Evolutionary conservation across 495 filamentous ascomycete genomes (phyloP), one percentile per base, ranked within the genome.

Genomic region (Aspergillus homomorphus): DNA sequence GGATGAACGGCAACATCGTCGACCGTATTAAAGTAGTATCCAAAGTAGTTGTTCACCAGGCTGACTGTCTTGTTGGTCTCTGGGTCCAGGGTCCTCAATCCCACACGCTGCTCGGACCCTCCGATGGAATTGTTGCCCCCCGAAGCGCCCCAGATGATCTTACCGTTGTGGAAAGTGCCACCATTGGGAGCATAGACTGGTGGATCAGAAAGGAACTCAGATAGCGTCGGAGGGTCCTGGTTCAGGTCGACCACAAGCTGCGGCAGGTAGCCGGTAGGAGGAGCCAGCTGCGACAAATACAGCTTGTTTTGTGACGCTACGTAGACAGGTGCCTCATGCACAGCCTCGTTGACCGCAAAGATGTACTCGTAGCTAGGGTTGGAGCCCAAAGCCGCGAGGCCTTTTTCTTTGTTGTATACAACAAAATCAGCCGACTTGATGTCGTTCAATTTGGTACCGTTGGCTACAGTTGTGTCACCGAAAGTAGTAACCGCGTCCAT

Each of bases 261-360:
- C 0, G 66, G 63, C 10, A 70, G 61, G 38, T 60, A 64, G 19
- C 65, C 64, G 22, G 45, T 65, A 60, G 69, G 63, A 62, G 70
- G 64, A 62, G 62, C 30, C 64, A 64, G 26, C 57, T 69, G 67
- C 12, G 70, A 65, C n/a, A 73, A 20, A 51, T 64, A 67, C 22
- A 76, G 62, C 50, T 67, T 70, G 57, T 77, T 77, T 33, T 64
- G 64, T 4, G 56, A 64, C 1, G 69, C 64, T 0, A 75, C 73
- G 54, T 72, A 79, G 22, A 77, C 67, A 4, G 75, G 73, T 0
- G 72, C 75, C 58, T 78, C 76, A 52, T 78, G 76, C 10, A 75
- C 64, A 1, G 63, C 69, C 20, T 64, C 20, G 38, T 54, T 54
- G 44, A 75, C 64, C 28, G 67, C 30, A 52, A 76, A 70, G 26